phyloP scores from a whole-genome alignment of 768 basidiomycete species.

The Paxillus involutus region DNA sequence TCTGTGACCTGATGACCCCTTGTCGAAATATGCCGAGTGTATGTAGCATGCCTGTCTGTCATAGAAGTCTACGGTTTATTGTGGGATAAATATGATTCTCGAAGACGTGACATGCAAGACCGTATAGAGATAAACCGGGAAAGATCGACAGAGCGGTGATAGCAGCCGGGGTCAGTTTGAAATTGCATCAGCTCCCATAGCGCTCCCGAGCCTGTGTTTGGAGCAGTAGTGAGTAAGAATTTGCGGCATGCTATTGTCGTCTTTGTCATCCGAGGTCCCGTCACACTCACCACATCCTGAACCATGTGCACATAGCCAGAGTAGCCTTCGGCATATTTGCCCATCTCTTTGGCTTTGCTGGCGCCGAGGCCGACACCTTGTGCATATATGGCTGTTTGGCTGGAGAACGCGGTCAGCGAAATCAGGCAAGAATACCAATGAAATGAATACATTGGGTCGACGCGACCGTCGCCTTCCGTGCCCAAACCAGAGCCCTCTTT shows the following conservation, averaged over 20 bases:
- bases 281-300: slow-evolving; percentile 59
- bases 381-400: slow-evolving; percentile 83
- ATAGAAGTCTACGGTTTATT: neutral
- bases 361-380: slow-evolving; percentile 92
- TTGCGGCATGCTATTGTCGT: slow-evolving; percentile 14
- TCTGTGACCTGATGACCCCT: slow-evolving; percentile 7
- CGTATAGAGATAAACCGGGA: slow-evolving; percentile 15
- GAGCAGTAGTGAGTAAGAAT: slow-evolving; percentile 25
- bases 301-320: slow-evolving; percentile 71
- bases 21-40: too few species aligned
- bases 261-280: slow-evolving; percentile 20
- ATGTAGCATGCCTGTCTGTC: neutral
- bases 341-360: slow-evolving; percentile 82
- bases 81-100: slow-evolving; percentile 18
- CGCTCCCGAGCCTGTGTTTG: slow-evolving; percentile 37
- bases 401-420: slow-evolving; percentile 29
- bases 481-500: slow-evolving; percentile 88
- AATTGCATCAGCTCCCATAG: slow-evolving; percentile 28
- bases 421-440: neutral
- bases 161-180: slow-evolving; percentile 8
- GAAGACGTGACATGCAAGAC: slow-evolving; percentile 10
- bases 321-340: slow-evolving; percentile 68
- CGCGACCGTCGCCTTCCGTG: slow-evolving; percentile 75
- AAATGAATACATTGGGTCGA: slow-evolving; percentile 77
- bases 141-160: slow-evolving; percentile 4